These are phyloP conservation scores for Aschersonia sp. DNA, from an alignment of 2,329 filamentous ascomycete genomes.

Conservation along the genomic window DNA sequence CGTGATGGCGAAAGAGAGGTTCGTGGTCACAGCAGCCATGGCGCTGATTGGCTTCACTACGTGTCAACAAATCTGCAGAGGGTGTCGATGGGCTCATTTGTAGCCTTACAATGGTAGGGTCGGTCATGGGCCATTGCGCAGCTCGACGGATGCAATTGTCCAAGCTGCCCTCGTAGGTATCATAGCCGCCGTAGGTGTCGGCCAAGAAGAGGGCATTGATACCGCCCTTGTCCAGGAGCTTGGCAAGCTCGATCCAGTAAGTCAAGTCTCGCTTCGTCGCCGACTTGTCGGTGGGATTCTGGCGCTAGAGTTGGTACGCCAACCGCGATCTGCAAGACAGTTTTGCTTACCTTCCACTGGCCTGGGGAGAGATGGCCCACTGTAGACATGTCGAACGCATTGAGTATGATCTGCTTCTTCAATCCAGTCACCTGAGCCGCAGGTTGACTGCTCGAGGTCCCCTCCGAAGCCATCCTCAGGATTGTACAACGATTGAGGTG, in stretches of 20 bases:
- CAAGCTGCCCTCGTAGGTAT: neutral
- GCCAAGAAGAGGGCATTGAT: neutral
- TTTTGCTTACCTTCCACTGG: neutral
- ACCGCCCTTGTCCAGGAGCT: neutral
- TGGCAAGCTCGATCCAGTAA: neutral
- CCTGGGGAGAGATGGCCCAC: neutral
- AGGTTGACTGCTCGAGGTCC: too few relatives aligned
- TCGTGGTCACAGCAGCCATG: neutral
- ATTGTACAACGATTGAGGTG: too few relatives aligned
- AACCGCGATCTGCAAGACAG: neutral
- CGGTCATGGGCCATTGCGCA: neutral
- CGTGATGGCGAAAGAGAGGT: neutral
- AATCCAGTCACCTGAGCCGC: neutral
- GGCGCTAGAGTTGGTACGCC: neutral
- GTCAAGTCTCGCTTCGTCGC: neutral
- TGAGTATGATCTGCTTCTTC: neutral
- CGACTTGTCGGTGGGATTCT: neutral
- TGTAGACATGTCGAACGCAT: neutral
- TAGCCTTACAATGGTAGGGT: neutral
- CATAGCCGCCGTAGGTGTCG: neutral
- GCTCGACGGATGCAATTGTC: neutral
- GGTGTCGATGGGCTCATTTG: neutral
- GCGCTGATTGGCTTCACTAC: neutral
- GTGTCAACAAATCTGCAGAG: neutral
- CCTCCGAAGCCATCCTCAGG: too few relatives aligned